A percentile compares a stretch with the other conserved stretches of the same genome.
phyloP scores from a whole-genome alignment of 2,329 filamentous ascomycete genomes.

The Penicillium sp. region DNA sequence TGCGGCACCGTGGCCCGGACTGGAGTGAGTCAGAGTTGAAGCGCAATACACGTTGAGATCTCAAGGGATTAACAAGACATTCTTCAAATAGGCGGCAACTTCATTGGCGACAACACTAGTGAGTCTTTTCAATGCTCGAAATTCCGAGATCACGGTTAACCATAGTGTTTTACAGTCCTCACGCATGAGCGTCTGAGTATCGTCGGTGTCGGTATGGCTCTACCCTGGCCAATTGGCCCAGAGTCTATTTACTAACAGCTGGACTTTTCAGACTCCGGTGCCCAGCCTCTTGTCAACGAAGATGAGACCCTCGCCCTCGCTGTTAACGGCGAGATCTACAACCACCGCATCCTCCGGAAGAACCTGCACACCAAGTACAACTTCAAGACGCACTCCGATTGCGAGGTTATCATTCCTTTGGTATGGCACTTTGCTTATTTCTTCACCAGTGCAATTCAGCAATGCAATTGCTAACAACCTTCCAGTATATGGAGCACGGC shows the following conservation, averaged over 20 bases:
- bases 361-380: slow-evolving; percentile 75
- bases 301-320: slow-evolving; percentile 84
- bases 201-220: slow-evolving; percentile 80
- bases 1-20: slow-evolving; percentile 94
- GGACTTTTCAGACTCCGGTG: slow-evolving; percentile 68
- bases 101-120: slow-evolving; percentile 89
- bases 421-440: slow-evolving; percentile 49
- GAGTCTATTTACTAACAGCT: slow-evolving; percentile 11
- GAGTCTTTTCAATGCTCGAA: slow-evolving; percentile 34
- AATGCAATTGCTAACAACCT: slow-evolving; percentile 15
- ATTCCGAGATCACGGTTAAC: slow-evolving; percentile 18
- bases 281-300: slow-evolving; percentile 89
- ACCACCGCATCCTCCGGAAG: slow-evolving; percentile 93
- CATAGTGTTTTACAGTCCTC: slow-evolving; percentile 58
- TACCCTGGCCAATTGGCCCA: slow-evolving; percentile 1
- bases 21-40: slow-evolving; percentile 69
- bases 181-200: slow-evolving; percentile 97
- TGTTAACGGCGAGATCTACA: slow-evolving; percentile 99
- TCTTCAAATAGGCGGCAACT: slow-evolving; percentile 66
- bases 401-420: slow-evolving; percentile 96
- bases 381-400: slow-evolving; percentile 98
- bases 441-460: background rate
- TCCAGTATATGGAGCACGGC: slow-evolving; percentile 83
- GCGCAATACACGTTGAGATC: slow-evolving; percentile 4
- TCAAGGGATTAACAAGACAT: slow-evolving; percentile 20